phyloP scores from a whole-genome alignment of 2,329 filamentous ascomycete genomes.

The Chaetomium olivaceum region DNA sequence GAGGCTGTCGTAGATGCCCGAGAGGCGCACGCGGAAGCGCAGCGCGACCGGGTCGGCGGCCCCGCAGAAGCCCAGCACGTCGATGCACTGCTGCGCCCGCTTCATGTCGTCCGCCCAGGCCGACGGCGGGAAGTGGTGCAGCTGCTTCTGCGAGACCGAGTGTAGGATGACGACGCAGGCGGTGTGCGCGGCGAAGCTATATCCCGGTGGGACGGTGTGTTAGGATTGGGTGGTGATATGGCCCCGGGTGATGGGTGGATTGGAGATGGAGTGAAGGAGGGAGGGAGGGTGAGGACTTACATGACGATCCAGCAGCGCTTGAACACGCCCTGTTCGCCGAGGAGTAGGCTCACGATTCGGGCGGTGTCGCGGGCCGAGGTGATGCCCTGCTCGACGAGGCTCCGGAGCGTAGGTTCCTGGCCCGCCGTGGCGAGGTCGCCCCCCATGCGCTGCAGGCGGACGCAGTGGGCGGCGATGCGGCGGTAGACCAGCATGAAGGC shows the following conservation, averaged over 20 bases:
- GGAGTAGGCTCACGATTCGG: constrained; percentile 31
- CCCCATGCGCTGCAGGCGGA: constrained; percentile 15
- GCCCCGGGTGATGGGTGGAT: too few species aligned
- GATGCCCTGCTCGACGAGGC: constrained; percentile 32
- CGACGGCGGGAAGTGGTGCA: constrained; percentile 31
- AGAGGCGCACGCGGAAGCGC: constrained; percentile 25
- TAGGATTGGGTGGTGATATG: too few species aligned
- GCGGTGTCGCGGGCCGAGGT: constrained; percentile 35
- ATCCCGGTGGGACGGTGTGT: too few species aligned
- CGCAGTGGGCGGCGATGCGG: constrained; percentile 35
- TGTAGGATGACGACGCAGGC: constrained; percentile 38
- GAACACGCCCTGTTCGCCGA: constrained; percentile 30
- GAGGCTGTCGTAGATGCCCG: constrained; percentile 24
- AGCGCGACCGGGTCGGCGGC: constrained; percentile 26
- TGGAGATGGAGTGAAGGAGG: too few species aligned
- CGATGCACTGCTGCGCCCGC: constrained; percentile 34
- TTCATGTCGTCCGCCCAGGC: constrained; percentile 35
- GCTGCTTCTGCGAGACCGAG: constrained; percentile 36
- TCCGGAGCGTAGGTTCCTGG: constrained; percentile 9
- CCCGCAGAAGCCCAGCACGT: constrained; percentile 27
- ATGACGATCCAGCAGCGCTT: constrained; percentile 38
- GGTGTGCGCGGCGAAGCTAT: constrained; percentile 38
- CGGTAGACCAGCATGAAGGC: constrained; percentile 39
- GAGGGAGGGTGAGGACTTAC: constrained; percentile 26
- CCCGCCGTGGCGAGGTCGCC: neutral